phyloP scores from a whole-genome alignment of 345 rosid species.

The Arabidopsis suecica region DNA sequence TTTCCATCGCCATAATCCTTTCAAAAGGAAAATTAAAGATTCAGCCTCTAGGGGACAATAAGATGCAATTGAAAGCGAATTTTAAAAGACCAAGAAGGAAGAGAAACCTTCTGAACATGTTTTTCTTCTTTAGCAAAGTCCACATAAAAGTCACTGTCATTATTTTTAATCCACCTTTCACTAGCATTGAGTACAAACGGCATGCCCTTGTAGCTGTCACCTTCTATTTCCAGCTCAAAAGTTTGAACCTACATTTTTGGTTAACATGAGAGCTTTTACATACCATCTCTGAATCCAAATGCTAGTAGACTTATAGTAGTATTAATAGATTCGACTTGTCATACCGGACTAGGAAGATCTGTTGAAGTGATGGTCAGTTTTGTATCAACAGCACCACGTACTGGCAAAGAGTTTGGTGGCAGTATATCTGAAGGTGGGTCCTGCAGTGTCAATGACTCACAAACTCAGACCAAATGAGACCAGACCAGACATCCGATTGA shows the following conservation, averaged over 20 bases:
- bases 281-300: conserved; percentile 37
- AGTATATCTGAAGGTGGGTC: conserved; percentile 68
- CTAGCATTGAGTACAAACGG: conserved; percentile 82
- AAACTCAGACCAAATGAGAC: conserved; percentile 33
- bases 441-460: conserved; percentile 57
- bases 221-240: conserved; percentile 75
- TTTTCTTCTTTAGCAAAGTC: conserved; percentile 58
- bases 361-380: conserved; percentile 50
- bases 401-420: conserved; percentile 78
- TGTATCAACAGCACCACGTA: conserved; percentile 66
- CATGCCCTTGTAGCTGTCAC: conserved; percentile 78
- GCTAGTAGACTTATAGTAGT: conserved; percentile 4
- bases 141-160: conserved; percentile 76
- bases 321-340: conserved; percentile 31
- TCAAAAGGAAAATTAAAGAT: conserved; percentile 23
- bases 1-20: conserved; percentile 83
- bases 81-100: conserved; percentile 32
- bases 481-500: conserved; percentile 19
- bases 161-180: conserved; percentile 85
- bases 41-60: conserved; percentile 27
- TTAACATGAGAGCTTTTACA: conserved; percentile 21
- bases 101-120: conserved; percentile 73
- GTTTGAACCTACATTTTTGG: conserved; percentile 70
- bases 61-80: conserved; percentile 19
- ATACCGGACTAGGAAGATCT: conserved; percentile 71